These are phyloP conservation scores for Hypoxylon fuscum DNA, from an alignment of 495 filamentous ascomycete genomes.

Conservation along the genomic window DNA sequence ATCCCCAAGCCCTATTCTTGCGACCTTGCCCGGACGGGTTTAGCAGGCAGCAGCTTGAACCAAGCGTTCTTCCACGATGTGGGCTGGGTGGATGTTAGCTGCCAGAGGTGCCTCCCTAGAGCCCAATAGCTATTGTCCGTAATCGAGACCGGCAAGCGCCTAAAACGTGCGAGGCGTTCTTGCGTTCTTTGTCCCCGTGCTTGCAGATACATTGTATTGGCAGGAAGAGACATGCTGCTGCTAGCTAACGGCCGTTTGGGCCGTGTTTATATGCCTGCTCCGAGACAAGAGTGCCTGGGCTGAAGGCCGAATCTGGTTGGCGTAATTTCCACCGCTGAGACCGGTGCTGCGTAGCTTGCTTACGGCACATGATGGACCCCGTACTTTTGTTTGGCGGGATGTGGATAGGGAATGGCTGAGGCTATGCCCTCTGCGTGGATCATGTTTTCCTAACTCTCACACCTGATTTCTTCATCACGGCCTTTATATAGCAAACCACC, in stretches of 20 bases:
- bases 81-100: slow-evolving; percentile 28
- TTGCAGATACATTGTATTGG: background rate
- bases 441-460: slow-evolving; percentile 3
- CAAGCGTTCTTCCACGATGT: slow-evolving; percentile 21
- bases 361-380: background rate
- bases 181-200: background rate
- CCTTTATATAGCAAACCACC: slow-evolving; percentile 29
- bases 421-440: too few species aligned
- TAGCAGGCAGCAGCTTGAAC: slow-evolving; percentile 16
- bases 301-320: slow-evolving; percentile 19
- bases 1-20: slow-evolving; percentile 26
- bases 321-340: slow-evolving; percentile 23
- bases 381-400: background rate
- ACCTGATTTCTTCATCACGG: slow-evolving; percentile 7
- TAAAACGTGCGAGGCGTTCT: slow-evolving; percentile 24
- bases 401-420: slow-evolving; percentile 29
- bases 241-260: background rate
- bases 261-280: slow-evolving; percentile 3
- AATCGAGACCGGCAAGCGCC: slow-evolving; percentile 23
- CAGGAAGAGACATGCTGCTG: background rate
- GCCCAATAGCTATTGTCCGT: slow-evolving; percentile 17
- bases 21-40: slow-evolving; percentile 4
- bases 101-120: slow-evolving; percentile 2
- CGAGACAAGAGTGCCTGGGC: slow-evolving; percentile 12
- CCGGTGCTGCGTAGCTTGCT: slow-evolving; percentile 15